These are phyloP conservation scores for Suillus hirtellus DNA, from an alignment of 768 basidiomycete genomes.

Conservation along the genomic window DNA sequence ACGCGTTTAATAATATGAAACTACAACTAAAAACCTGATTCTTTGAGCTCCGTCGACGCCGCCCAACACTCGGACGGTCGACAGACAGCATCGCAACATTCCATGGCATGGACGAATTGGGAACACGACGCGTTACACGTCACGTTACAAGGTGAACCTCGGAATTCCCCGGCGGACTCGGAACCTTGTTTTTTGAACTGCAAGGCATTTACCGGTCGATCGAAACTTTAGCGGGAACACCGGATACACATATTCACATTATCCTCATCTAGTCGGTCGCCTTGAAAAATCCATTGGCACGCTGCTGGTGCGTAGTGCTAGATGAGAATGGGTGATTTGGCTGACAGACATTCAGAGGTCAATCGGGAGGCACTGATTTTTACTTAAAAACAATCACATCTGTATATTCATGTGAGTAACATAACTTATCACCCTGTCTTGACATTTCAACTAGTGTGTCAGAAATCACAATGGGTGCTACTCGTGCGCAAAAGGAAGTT, in stretches of 20 bases:
- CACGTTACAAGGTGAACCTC: slow-evolving; percentile 9
- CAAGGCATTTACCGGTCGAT: slow-evolving; percentile 22
- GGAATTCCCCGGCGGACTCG: slow-evolving; percentile 24
- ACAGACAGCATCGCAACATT: slow-evolving; percentile 77
- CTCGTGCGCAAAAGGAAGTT: slow-evolving; percentile 83
- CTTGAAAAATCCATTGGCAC: slow-evolving; percentile 98
- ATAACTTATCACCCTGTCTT: background rate
- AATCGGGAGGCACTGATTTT: slow-evolving; percentile 83
- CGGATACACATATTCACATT: slow-evolving; percentile 14
- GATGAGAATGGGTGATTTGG: background rate
- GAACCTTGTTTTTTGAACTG: slow-evolving; percentile 34
- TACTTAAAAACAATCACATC: slow-evolving; percentile 20
- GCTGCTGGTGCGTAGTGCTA: slow-evolving; percentile 48
- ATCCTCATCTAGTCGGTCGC: slow-evolving; percentile 43
- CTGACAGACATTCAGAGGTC: slow-evolving; percentile 62
- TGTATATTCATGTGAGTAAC: slow-evolving; percentile 30
- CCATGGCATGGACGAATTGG: slow-evolving; percentile 52
- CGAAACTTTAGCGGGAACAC: slow-evolving; percentile 25
- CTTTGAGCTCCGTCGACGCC: slow-evolving; percentile 28
- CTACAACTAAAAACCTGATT: background rate
- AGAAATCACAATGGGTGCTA: slow-evolving; percentile 78
- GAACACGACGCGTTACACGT: slow-evolving; percentile 10
- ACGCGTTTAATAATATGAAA: background rate
- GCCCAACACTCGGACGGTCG: slow-evolving; percentile 49
- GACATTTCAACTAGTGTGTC: slow-evolving; percentile 3